These are phyloP conservation scores for Fomitopsis pulvina DNA, from an alignment of 768 basidiomycete genomes.

Conservation along the genomic window DNA sequence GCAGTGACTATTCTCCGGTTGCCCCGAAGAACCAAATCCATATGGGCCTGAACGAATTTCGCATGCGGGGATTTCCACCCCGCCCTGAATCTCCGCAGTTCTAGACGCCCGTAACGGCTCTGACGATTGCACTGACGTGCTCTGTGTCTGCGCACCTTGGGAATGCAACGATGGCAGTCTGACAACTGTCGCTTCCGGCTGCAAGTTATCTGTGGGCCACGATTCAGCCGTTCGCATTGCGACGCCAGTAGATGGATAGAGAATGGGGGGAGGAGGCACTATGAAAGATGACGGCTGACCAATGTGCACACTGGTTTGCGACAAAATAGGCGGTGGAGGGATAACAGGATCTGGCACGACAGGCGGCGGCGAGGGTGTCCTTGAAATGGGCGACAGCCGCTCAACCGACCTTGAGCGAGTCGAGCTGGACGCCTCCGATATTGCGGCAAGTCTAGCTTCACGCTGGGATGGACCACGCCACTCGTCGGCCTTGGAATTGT, in stretches of 20 bases:
- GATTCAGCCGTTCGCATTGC: background rate
- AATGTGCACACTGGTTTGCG: background rate
- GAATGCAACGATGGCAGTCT: background rate
- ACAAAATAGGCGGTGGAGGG: background rate
- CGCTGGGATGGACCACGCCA: no score
- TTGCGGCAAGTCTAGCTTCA: no score
- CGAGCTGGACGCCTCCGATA: no score
- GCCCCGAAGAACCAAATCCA: no score
- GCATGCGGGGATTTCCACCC: background rate
- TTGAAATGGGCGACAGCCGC: no score
- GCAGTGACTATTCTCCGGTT: no score
- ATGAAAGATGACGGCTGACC: conserved; percentile 1
- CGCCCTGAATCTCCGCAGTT: background rate
- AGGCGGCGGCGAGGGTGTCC: background rate
- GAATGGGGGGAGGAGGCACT: conserved; percentile 14
- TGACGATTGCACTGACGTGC: background rate
- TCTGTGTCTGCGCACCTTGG: background rate
- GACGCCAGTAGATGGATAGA: conserved; percentile 1
- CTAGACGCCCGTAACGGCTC: background rate
- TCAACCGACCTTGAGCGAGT: no score
- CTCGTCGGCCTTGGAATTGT: no score
- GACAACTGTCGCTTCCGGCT: background rate
- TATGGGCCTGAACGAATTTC: no score
- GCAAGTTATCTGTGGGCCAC: background rate
- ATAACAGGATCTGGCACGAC: background rate